Conservation (phyloP, 805 yeast species). For the Candida nitratophila region DNA sequence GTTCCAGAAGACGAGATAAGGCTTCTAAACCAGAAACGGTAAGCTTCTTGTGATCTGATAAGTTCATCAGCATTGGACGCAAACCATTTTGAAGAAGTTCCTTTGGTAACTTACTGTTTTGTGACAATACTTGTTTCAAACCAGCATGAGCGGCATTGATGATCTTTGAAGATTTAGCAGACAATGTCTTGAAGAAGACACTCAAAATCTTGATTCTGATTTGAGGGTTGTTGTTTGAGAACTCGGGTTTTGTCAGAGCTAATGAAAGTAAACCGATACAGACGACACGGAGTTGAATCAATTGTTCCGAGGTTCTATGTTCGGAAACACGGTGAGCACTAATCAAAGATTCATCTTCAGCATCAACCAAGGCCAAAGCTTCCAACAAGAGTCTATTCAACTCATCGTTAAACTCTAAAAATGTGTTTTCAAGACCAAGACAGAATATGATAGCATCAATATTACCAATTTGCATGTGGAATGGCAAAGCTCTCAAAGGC, state of each 20-base stretch:
- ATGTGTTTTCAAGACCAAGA: constrained; percentile 70
- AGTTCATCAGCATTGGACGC: constrained; percentile 90
- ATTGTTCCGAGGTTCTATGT: constrained; percentile 80
- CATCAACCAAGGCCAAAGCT: constrained; percentile 91
- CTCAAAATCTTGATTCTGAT: constrained; percentile 82
- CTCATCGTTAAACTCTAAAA: constrained; percentile 84
- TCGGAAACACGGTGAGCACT: constrained; percentile 82
- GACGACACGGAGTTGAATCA: constrained; percentile 81
- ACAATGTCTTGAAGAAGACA: constrained; percentile 88
- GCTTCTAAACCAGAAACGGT: constrained; percentile 91
- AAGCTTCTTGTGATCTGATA: constrained; percentile 87
- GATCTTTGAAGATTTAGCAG: constrained; percentile 77
- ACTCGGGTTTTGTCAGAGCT: constrained; percentile 81
- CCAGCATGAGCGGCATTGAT: constrained; percentile 94
- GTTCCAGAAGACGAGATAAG: constrained; percentile 74
- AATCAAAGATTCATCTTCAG: constrained; percentile 93
- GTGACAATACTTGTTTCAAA: constrained; percentile 71
- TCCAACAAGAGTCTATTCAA: constrained; percentile 77
- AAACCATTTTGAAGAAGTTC: constrained; percentile 92
- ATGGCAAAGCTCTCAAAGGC: constrained; percentile 93
- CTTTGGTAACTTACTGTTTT: constrained; percentile 84
- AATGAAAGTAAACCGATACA: constrained; percentile 78
- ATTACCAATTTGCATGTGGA: constrained; percentile 98
- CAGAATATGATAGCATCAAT: constrained; percentile 96
- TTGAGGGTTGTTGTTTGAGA: constrained; percentile 54